Conservation (phyloP, 306 rosid species). For the Castanospermum australe region DNA sequence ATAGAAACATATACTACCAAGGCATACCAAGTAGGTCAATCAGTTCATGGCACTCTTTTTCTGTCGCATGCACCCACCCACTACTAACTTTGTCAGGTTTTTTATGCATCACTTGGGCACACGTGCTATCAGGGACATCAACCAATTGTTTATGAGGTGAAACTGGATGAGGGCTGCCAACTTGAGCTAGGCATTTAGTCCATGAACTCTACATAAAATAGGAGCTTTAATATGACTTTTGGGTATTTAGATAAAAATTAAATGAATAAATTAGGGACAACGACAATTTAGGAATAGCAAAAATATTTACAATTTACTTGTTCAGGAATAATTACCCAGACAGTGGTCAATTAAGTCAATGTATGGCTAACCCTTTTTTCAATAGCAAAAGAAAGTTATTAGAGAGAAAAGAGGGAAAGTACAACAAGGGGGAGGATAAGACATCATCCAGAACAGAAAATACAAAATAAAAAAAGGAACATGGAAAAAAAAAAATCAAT, state of each 20-base stretch:
- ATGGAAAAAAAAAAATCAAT: background rate
- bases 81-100: constrained; percentile 39
- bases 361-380: background rate
- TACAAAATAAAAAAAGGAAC: background rate
- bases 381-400: background rate
- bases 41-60: constrained; percentile 40
- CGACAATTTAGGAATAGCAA: constrained; percentile 10
- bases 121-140: constrained; percentile 54
- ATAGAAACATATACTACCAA: constrained; percentile 12
- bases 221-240: constrained; percentile 7
- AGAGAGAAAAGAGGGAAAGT: background rate
- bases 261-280: background rate
- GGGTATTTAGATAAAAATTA: background rate
- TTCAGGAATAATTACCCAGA: background rate
- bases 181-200: constrained; percentile 54
- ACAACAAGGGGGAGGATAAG: background rate
- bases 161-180: constrained; percentile 42
- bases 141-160: constrained; percentile 38
- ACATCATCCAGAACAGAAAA: constrained; percentile 9
- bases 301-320: background rate
- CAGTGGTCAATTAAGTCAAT: constrained; percentile 1
- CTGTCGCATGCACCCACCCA: constrained; percentile 35
- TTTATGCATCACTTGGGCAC: constrained; percentile 49
- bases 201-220: constrained; percentile 46
- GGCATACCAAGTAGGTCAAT: constrained; percentile 54